These are phyloP conservation scores for Russula sp. DNA, from an alignment of 768 basidiomycete species.

Conservation along the genomic window DNA sequence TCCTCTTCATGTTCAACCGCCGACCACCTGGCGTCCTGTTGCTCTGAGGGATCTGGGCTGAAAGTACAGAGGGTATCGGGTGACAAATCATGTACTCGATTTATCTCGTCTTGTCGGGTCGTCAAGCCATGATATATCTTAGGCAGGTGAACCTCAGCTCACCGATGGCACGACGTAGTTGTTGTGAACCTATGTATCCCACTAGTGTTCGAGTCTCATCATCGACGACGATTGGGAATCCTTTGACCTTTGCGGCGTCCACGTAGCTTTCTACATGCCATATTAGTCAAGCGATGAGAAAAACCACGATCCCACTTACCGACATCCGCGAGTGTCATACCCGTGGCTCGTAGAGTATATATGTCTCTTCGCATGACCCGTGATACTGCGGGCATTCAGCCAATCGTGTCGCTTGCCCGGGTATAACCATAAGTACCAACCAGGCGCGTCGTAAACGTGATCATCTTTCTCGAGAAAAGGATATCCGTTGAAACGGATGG, in stretches of 20 bases:
- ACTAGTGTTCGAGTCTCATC: conserved; percentile 53
- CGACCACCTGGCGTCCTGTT: conserved; percentile 40
- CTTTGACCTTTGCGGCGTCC: conserved; percentile 69
- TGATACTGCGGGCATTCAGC: conserved; percentile 47
- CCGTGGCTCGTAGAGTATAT: conserved; percentile 61
- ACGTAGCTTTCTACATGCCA: conserved; percentile 49
- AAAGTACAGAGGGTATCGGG: conserved; percentile 71
- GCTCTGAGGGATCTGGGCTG: conserved; percentile 42
- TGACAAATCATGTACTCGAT: conserved; percentile 51
- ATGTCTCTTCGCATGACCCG: conserved; percentile 86
- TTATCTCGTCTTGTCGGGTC: conserved; percentile 54
- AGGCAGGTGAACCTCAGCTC: background rate
- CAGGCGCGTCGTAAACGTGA: conserved; percentile 83
- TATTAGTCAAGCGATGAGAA: background rate
- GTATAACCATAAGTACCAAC: conserved; percentile 37
- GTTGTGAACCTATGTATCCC: conserved; percentile 85
- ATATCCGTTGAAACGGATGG: conserved; percentile 95
- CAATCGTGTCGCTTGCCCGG: conserved; percentile 1
- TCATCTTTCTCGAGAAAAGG: conserved; percentile 97
- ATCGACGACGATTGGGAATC: conserved; percentile 80
- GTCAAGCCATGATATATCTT: background rate
- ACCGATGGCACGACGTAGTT: conserved; percentile 85
- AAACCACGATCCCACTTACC: conserved; percentile 42
- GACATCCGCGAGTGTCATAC: conserved; percentile 70
- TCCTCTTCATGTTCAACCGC: conserved; percentile 62